Base-by-base conservation (phyloP, 495 filamentous ascomycete species). In the Aspergillus mulundensis region DNA sequence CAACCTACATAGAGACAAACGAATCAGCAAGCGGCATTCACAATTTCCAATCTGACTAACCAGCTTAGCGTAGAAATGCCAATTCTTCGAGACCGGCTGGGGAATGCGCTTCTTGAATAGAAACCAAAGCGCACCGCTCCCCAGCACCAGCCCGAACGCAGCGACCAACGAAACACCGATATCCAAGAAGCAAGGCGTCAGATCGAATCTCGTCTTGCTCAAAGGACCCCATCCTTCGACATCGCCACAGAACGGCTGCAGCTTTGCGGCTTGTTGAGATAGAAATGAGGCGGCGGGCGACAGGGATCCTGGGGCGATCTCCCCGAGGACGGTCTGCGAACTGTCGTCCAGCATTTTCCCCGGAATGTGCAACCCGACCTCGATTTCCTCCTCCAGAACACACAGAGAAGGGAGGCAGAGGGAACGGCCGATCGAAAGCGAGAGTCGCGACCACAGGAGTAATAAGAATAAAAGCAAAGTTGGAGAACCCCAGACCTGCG, bases 121-220 rank as follows among this genome's bases (percentile, higher is more conserved):
- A 72, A 86, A 87, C 77, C 81, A 87, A 25, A 93, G 70, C 2
- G 95, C 91, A 10, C 83, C 78, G 23, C 84, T 79, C 40, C 95
- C 95, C 53, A 84, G 75, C 15, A 95, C 32, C 23, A 96, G 77
- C 11, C 94, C 89, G 70, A 82, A 91, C 5, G 81, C 76, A 10
- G 90, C 91, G 18, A 96, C 86, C 5, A 78, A 65, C 25, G 86
- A 83, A 53, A 97, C 81, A 76, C 86, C 88, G 10, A 92, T 80
- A 68, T 97, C 95, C 47, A 96, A 80, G 68, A 97, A 97, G 73
- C 95, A 99, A 54, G 95, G 91, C 36, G 95, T 97, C 70, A 99
- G 88, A 69, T 97, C 92, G 69, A 88, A 95, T 59, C 91, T 76
- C 53, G 81, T 77, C 18, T 83, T 82, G 69, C 90, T 94, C 62